Conservation (phyloP, 2,329 filamentous ascomycete species). For the Venturia asperata region DNA sequence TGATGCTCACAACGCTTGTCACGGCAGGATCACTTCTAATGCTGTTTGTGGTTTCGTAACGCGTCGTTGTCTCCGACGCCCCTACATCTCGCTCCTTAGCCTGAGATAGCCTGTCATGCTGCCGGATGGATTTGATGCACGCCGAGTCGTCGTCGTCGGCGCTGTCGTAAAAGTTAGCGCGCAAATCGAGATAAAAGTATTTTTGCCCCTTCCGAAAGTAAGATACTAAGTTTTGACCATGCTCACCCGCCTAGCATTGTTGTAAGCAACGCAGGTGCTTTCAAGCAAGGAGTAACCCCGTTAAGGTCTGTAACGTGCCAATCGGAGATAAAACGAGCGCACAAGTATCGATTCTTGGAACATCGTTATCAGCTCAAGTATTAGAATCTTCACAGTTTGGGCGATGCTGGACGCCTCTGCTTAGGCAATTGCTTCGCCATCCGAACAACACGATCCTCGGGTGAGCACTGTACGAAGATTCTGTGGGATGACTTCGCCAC, state of each 20-base stretch:
- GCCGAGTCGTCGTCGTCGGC: constrained; percentile 6
- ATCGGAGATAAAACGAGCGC: constrained; percentile 1
- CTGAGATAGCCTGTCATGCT: constrained; percentile 8
- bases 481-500: not conserved
- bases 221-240: not conserved
- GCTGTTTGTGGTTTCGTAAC: constrained; percentile 7
- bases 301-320: not conserved
- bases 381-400: not conserved
- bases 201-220: not conserved
- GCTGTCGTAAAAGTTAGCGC: not conserved
- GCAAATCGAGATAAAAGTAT: not conserved
- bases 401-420: not conserved
- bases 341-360: not conserved
- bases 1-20: not conserved
- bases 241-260: not conserved
- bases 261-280: not conserved
- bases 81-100: not conserved
- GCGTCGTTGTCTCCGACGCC: not conserved
- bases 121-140: not conserved
- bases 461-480: not conserved
- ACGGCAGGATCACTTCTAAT: not conserved
- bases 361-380: not conserved
- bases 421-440: not conserved
- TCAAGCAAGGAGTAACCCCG: constrained; percentile 10
- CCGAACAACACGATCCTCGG: not conserved